Percentiles rank a stretch among this genome's conserved stretches.
Evolutionary conservation across 176 grass and related monocot species (phyloP).

Genomic region (Tillandsia fasciculata): DNA sequence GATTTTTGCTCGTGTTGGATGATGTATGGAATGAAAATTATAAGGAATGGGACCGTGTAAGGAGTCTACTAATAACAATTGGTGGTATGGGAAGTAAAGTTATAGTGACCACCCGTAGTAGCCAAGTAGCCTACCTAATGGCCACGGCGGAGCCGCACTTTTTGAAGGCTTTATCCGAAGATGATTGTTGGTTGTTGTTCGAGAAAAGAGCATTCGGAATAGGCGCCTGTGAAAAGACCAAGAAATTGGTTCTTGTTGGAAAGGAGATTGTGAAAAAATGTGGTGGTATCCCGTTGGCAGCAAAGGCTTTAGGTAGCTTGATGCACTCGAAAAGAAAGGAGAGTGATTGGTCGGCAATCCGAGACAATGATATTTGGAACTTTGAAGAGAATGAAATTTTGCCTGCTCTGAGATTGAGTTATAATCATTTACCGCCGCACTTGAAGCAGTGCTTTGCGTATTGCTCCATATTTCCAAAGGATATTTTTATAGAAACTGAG

Average conservation of each 20-base stretch:
- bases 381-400: no score
- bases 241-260: constrained; percentile 13
- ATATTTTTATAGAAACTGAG: no score
- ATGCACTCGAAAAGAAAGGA: no score
- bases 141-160: constrained; percentile 21
- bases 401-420: no score
- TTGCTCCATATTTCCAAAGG: constrained; percentile 15
- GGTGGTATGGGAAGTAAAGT: constrained; percentile 3
- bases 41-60: neutral
- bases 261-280: constrained; percentile 31
- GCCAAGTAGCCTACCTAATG: neutral
- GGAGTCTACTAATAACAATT: neutral
- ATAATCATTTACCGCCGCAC: no score
- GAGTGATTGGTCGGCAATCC: no score
- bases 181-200: neutral
- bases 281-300: no score
- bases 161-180: constrained; percentile 4
- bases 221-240: neutral
- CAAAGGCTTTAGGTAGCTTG: no score
- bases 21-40: no score
- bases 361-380: no score
- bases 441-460: constrained; percentile 25
- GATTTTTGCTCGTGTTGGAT: no score
- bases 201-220: neutral
- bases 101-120: neutral